Evolutionary conservation across 1,284 basidiomycete genomes (phyloP).

Genomic region (Thelephora terrestris): DNA sequence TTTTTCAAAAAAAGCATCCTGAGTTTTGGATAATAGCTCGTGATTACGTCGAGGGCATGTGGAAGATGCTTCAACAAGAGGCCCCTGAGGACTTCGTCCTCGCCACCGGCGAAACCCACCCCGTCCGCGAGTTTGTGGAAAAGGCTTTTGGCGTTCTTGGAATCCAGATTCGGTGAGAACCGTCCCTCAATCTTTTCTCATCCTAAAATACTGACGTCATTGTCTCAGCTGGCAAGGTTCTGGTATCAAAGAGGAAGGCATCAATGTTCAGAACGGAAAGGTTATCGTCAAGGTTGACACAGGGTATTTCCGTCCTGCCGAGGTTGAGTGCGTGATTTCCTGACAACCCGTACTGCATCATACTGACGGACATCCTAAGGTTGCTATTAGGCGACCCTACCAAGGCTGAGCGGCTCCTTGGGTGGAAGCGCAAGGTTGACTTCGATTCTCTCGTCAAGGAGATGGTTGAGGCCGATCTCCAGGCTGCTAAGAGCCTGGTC

Average conservation of each 20-base stretch:
- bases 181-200: slow-evolving; percentile 14
- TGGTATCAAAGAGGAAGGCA: slow-evolving; percentile 68
- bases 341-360: slow-evolving; percentile 2
- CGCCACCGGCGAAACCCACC: slow-evolving; percentile 87
- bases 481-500: slow-evolving; percentile 56
- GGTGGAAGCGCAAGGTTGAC: slow-evolving; percentile 76
- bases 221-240: slow-evolving; percentile 58
- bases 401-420: slow-evolving; percentile 76
- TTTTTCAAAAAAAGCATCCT: background rate
- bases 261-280: slow-evolving; percentile 54
- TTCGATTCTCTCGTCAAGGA: slow-evolving; percentile 79
- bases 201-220: slow-evolving; percentile 1
- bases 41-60: slow-evolving; percentile 92
- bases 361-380: slow-evolving; percentile 26
- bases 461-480: slow-evolving; percentile 79
- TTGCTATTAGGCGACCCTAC: slow-evolving; percentile 72
- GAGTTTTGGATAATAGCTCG: slow-evolving; percentile 40
- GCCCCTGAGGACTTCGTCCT: slow-evolving; percentile 80
- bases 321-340: slow-evolving; percentile 70
- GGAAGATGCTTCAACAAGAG: slow-evolving; percentile 85
- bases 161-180: slow-evolving; percentile 45
- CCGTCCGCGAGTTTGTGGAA: slow-evolving; percentile 82
- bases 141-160: slow-evolving; percentile 68
- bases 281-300: slow-evolving; percentile 74
- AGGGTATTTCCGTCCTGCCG: slow-evolving; percentile 80